phyloP scores from a whole-genome alignment of 176 grass and related monocot genomes.

The Musa acuminata region DNA sequence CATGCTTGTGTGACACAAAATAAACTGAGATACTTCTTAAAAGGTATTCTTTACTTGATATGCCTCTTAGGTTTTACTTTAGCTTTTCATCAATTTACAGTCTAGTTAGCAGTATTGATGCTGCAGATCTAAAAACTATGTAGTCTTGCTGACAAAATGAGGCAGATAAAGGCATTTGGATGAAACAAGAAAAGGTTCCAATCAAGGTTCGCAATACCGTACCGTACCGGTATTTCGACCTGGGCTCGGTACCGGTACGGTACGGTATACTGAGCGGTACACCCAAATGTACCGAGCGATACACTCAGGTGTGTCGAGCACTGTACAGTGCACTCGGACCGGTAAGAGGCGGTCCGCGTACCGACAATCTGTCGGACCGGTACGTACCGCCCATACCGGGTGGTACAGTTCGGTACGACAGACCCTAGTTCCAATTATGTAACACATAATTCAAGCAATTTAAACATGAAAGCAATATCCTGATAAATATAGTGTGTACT shows the following conservation, averaged over 20 bases:
- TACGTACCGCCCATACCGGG: too few species aligned
- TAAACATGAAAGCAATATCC: not conserved
- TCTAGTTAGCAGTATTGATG: not conserved
- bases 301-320: too few species aligned
- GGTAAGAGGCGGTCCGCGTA: too few species aligned
- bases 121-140: not conserved
- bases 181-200: not conserved
- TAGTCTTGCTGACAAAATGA: not conserved
- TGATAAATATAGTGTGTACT: constrained; percentile 16
- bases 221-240: too few species aligned
- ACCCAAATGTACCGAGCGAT: too few species aligned
- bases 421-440: not conserved
- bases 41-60: not conserved
- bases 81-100: not conserved
- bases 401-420: too few species aligned
- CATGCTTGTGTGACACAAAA: not conserved
- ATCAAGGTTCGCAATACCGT: too few species aligned
- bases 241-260: too few species aligned
- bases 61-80: not conserved
- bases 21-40: not conserved
- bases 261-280: too few species aligned
- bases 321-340: too few species aligned
- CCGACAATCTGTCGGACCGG: too few species aligned
- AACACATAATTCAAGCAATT: not conserved
- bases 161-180: not conserved